Base-by-base conservation (phyloP, 805 yeast species). In the Vanderwaltozyma tropicalis region DNA sequence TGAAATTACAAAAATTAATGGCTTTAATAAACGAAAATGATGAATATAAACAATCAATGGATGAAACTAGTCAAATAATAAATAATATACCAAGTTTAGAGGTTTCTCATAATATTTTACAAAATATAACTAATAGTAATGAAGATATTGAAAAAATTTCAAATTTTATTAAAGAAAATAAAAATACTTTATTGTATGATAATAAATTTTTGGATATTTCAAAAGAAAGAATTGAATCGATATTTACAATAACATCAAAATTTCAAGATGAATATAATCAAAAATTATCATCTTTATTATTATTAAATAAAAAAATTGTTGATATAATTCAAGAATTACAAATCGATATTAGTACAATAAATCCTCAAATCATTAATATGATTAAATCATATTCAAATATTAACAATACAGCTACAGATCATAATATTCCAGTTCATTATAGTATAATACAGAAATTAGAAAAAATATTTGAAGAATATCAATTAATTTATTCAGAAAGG, bases 401-500 rank as follows among this genome's bases (percentile, higher is more conserved):
- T 28, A 20, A 32, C 6, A 7, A 19, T 9, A 26, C 26, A 6
- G 13, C 7, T 12, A 5, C 8, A n/a, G 12, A 24, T 3, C 2
- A 14, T 19, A 12, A 12, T 4, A 3, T 26, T 12, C 37, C 45
- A 1, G 49, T 47, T 15, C 34, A 37, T 29, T 24, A 28, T 13
- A 28, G 30, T 5, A 32, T 40, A 12, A 39, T 44, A 14, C 37
- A 37, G n/a, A 33, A 32, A n/a, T 37, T 57, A 13, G 48, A 51
- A 22, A 24, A 14, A 1, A 31, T 45, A 14, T 20, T 41, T 7
- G 28, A 43, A 8, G 40, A 48, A 11, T 48, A 36, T 33, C 36
- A 44, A 34, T 15, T 47, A 46, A 31, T 57, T 62, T 30, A 57
- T 48, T 37, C 61, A 47, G 15, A 49, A 58, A 33, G 63, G 57